Conservation (phyloP, 2,329 filamentous ascomycete genomes). For the Fusarium austroafricanum region DNA sequence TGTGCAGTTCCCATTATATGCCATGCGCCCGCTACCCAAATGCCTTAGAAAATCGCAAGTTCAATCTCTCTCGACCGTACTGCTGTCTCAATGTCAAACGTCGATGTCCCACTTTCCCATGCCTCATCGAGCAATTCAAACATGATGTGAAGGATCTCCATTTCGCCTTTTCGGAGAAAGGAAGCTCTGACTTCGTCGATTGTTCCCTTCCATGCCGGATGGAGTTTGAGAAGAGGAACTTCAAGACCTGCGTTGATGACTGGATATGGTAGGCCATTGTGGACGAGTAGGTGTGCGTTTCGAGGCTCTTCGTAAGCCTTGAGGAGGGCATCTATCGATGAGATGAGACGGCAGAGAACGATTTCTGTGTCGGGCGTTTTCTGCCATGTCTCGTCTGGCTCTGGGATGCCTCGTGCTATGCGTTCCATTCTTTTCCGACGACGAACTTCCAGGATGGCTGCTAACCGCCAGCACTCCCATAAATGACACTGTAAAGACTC, state of each 20-base stretch:
- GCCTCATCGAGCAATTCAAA: constrained; percentile 38
- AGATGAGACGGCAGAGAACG: constrained; percentile 38
- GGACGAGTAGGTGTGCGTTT: constrained; percentile 34
- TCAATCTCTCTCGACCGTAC: constrained; percentile 21
- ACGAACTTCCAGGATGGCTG: constrained; percentile 38
- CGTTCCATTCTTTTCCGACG: constrained; percentile 32
- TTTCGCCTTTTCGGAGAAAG: constrained; percentile 17
- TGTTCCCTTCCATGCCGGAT: constrained; percentile 33
- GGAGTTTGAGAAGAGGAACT: constrained; percentile 28
- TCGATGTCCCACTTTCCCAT: constrained; percentile 35
- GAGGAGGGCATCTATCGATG: constrained; percentile 39
- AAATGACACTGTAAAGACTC: constrained; percentile 39
- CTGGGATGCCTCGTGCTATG: constrained; percentile 2
- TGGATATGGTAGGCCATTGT: constrained; percentile 39
- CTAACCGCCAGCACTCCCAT: constrained; percentile 42
- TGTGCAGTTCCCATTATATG: background rate
- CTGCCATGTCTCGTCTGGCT: background rate
- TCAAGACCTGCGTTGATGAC: constrained; percentile 35
- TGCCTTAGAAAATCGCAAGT: constrained; percentile 34
- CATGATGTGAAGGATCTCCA: constrained; percentile 22
- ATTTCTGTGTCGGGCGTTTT: constrained; percentile 27
- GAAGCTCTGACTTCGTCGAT: constrained; percentile 29
- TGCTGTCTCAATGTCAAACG: constrained; percentile 36
- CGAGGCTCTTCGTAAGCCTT: constrained; percentile 36
- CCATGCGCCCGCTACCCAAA: background rate